Base-by-base conservation (phyloP, 257 asterid genomes). In the Plantago ovata region DNA sequence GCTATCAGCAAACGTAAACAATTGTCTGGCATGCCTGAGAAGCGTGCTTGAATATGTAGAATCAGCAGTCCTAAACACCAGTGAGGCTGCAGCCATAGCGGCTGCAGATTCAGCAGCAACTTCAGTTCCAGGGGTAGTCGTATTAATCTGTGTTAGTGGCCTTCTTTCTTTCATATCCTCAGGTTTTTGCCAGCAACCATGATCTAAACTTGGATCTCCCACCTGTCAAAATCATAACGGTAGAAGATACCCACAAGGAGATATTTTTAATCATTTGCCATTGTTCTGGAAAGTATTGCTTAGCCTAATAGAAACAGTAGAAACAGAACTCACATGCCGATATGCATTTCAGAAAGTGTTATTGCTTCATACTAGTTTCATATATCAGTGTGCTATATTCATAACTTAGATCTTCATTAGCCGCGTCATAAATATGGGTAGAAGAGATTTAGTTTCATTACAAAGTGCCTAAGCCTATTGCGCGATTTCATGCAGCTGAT, bases 61-160 rank as follows among this genome's bases (percentile, higher is more conserved):
- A 67, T 87, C 82, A 0, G 16, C 64, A 5, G 74, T 23, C 63
- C 74, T 85, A 39, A 85, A 91, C 46, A 85, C 98, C 16, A 87
- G 67, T 9, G 86, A 83, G 8, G 98, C 95, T 6, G 98, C 77
- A 24, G 96, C 95, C 20, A 91, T 70, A 55, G 98, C 94, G 1
- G 98, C 98, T 40, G 96, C 87, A 1, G 95, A 78, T 76, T 91
- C 98, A 0, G 92, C 98, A 0, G 96, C 94, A 19, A 85, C 94
- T 10, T 91, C 98, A 0, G 86, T 77, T 21, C 98, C 98, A 0
- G 96, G 95, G 38, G 53, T 49, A 11, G 94, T 53, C 20, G 78
- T 43, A 49, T 91, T 85, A 68, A 91, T 77, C 68, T 81, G 89
- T 3, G 70, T 75, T 1, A 87, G 65, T 38, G 96, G 96, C 65